phyloP scores from a whole-genome alignment of 2,329 filamentous ascomycete genomes.

The Penicillium sp. region DNA sequence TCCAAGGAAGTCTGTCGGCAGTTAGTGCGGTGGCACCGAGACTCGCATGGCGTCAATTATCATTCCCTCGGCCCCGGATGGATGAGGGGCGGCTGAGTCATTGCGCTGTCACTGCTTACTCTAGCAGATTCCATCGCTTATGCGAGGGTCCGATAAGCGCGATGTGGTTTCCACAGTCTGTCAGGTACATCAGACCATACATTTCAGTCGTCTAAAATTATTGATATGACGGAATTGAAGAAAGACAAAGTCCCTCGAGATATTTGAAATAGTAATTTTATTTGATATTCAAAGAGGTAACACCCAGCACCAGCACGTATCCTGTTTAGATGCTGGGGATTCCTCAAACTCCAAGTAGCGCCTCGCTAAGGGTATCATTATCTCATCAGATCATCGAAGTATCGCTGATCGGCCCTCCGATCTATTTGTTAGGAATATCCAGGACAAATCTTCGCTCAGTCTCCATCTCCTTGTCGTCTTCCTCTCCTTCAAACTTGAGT shows the following conservation, averaged over 20 bases:
- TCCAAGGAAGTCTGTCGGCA: conserved; percentile 8
- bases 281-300: conserved; percentile 7
- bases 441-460: conserved; percentile 76
- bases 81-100: conserved; percentile 25
- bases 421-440: conserved; percentile 61
- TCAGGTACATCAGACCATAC: background rate
- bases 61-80: conserved; percentile 21
- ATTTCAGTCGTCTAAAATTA: background rate
- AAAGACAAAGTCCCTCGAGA: background rate
- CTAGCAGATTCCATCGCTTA: conserved; percentile 27
- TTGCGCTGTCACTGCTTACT: conserved; percentile 26
- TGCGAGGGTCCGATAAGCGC: conserved; percentile 4
- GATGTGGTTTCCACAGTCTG: background rate
- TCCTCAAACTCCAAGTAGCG: conserved; percentile 24
- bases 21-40: conserved; percentile 5
- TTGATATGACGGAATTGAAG: background rate
- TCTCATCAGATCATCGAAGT: conserved; percentile 25
- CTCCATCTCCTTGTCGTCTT: conserved; percentile 70
- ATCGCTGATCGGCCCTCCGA: background rate
- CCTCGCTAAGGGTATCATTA: conserved; percentile 33
- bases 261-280: background rate
- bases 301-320: background rate
- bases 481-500: conserved; percentile 78
- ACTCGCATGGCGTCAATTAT: conserved; percentile 12
- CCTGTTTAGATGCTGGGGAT: background rate